Base-by-base conservation (phyloP, 1,139 yeast species). In the Arxiozyma heterogenica region DNA sequence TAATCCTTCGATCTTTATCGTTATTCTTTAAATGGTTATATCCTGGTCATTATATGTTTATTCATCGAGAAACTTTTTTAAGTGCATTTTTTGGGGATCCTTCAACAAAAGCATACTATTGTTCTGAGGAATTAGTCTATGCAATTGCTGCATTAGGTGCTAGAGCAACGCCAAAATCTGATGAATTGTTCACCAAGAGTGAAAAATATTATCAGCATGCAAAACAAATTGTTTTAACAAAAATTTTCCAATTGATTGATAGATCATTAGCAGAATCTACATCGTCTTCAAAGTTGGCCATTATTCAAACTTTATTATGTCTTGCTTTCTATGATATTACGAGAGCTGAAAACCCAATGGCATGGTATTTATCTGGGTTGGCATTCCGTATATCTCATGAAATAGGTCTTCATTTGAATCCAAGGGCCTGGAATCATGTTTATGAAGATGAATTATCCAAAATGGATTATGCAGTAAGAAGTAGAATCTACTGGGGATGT, bases 311-410 rank as follows among this genome's bases (percentile, higher is more conserved):
- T 21, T 73, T 76, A 55, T 64, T 80, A 44, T 68, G 80, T 41
- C 69, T 80, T 23, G 82, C 83, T 15, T 75, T 80, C 56, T 79
- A 78, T 61, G 86, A 82, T 64, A 79, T 80, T 30, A 79, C 81
- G 55, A 74, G 73, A 57, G 84, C 84, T 0, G 72, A 75, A 55
- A 78, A 79, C 59, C 76, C 83, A 7, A 72, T 79, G 57, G 83
- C 84, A 3, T 82, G 86, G 86, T 75, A 81, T 75, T 68, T 80
- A 25, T 75, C 80, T 38, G 86, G 86, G 0, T 72, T 78, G 56
- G 86, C 84, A 2, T 77, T 81, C 64, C 69, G 86, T 59, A 80
- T 82, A 77, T 83, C 85, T 0, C 80, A 74, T 58, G 84, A 81
- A 63, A 68, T 81, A 44, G 86, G 86, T 1, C 77, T 81, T 60